Percentiles rank a stretch among this genome's conserved stretches.
phyloP scores from a whole-genome alignment of 176 grass and related monocot species.

The Triticum dicoccoides region DNA sequence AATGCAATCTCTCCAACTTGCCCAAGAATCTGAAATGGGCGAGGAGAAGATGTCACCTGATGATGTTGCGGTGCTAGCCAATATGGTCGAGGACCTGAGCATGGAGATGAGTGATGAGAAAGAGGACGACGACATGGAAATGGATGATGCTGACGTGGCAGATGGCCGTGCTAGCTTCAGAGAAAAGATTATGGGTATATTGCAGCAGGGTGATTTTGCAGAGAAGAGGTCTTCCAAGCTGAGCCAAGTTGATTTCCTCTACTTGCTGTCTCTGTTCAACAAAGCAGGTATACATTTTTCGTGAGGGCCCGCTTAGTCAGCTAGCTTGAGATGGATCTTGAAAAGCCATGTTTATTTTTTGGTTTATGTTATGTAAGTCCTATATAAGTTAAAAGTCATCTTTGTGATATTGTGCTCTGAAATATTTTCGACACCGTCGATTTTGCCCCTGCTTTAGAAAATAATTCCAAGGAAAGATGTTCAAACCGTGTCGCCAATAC shows the following conservation, averaged over 20 bases:
- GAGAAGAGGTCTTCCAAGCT: constrained; percentile 93
- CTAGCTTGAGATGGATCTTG: not conserved
- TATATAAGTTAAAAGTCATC: not conserved
- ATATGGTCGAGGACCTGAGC: constrained; percentile 87
- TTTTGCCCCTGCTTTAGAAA: not conserved
- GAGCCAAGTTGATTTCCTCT: constrained; percentile 87
- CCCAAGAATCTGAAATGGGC: constrained; percentile 30
- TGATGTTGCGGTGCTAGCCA: constrained; percentile 61
- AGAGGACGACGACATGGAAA: constrained; percentile 83
- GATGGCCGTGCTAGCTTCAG: constrained; percentile 49
- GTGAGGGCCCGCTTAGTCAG: constrained; percentile 20
- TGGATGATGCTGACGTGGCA: constrained; percentile 33
- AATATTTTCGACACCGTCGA: not conserved
- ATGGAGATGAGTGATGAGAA: constrained; percentile 48
- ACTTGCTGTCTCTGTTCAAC: constrained; percentile 94
- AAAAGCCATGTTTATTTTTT: not conserved
- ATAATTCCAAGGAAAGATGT: not conserved
- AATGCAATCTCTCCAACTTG: constrained; percentile 67
- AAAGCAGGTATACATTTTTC: constrained; percentile 90
- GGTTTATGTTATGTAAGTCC: not conserved
- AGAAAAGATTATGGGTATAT: constrained; percentile 75
- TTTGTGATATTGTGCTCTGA: not conserved
- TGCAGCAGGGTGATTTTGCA: constrained; percentile 83
- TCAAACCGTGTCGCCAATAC: not conserved
- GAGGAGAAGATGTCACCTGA: constrained; percentile 47